Evolutionary conservation across 2,329 filamentous ascomycete species (phyloP), one percentile per base, ranked within the genome.

Genomic region (Apiospora marii): DNA sequence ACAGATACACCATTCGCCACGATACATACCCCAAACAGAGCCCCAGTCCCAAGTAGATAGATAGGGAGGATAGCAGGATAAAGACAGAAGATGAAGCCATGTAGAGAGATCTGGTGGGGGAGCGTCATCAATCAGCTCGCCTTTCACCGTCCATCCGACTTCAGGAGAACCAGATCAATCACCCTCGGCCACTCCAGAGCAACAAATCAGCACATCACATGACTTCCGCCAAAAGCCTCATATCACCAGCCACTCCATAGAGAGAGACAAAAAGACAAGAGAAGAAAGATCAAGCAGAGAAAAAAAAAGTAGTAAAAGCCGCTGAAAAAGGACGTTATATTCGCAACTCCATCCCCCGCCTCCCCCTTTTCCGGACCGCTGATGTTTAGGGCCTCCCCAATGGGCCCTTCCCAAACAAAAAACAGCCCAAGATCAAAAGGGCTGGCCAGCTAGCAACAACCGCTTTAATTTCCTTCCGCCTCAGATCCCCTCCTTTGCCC

Each of bases 311-410:
- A 30, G 27, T 30, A 30, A 30, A n/a, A 64, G n/a, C 44, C 67
- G 67, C 67, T 68, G 41, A 48, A 43, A 70, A 70, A 70, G 24
- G 68, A 70, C 46, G 48, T 70, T 70, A 51, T 70, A 70, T 70
- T 70, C 68, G 58, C 68, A 70, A 30, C 7, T 64, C 58, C 22
- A 64, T 64, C 58, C 34, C 58, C 58, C 19, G 16, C 19, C 10
- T 19, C 58, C 30, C 58, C 34, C 13, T 41, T 64, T 41, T 37
- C 58, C 16, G 58, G 30, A 49, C 58, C 58, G 58, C 58, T 64
- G 12, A 64, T 64, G 58, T 41, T 64, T 64, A 1, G 58, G 58
- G 22, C 34, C 58, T 30, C 34, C 53, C 58, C 34, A 64, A n/a
- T n/a, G 34, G 30, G 8, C 58, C 30, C 19, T 13, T 34, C 53